A percentile compares a stretch with the other conserved stretches of the same genome.
Conservation (phyloP, 2,329 filamentous ascomycete species). For the Endothia cerciana region DNA sequence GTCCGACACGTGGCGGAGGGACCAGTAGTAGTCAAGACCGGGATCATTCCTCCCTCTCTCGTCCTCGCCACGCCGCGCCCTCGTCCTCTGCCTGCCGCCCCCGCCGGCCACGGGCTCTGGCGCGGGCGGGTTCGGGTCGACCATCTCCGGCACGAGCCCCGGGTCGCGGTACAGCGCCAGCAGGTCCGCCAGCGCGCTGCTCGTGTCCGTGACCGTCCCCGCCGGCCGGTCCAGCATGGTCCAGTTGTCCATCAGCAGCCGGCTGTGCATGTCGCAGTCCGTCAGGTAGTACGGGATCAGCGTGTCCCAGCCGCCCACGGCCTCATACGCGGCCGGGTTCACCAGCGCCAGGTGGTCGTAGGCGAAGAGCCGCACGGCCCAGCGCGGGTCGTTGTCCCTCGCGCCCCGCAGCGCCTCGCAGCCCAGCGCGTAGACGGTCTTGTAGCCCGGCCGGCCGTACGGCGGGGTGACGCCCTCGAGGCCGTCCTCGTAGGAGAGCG, state of each 20-base stretch:
- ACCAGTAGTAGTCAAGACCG: slow-evolving; percentile 37
- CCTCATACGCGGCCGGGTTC: slow-evolving; percentile 55
- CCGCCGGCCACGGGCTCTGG: slow-evolving; percentile 16
- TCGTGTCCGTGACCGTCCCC: slow-evolving; percentile 52
- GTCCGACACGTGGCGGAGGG: slow-evolving; percentile 35
- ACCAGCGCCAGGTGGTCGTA: slow-evolving; percentile 63
- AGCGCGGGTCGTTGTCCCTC: slow-evolving; percentile 41
- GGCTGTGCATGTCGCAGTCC: slow-evolving; percentile 59
- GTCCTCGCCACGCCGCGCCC: slow-evolving; percentile 19
- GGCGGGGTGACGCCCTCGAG: slow-evolving; percentile 38
- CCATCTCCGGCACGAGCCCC: slow-evolving; percentile 40
- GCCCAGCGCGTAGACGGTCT: slow-evolving; percentile 46
- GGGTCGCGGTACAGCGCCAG: slow-evolving; percentile 50
- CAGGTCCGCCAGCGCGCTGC: slow-evolving; percentile 49
- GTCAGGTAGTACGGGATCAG: slow-evolving; percentile 62
- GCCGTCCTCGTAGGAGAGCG: slow-evolving; percentile 48
- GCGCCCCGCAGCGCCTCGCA: slow-evolving; percentile 42
- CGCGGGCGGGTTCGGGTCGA: slow-evolving; percentile 41
- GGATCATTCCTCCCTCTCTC: slow-evolving; percentile 32
- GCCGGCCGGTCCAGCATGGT: slow-evolving; percentile 43
- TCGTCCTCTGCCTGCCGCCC: slow-evolving; percentile 29
- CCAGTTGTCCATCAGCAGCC: slow-evolving; percentile 52
- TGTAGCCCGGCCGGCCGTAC: slow-evolving; percentile 44
- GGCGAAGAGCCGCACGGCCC: slow-evolving; percentile 59
- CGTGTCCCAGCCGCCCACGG: slow-evolving; percentile 60